Base-by-base conservation (phyloP, 2,329 filamentous ascomycete genomes). In the Diaporthe destruens region DNA sequence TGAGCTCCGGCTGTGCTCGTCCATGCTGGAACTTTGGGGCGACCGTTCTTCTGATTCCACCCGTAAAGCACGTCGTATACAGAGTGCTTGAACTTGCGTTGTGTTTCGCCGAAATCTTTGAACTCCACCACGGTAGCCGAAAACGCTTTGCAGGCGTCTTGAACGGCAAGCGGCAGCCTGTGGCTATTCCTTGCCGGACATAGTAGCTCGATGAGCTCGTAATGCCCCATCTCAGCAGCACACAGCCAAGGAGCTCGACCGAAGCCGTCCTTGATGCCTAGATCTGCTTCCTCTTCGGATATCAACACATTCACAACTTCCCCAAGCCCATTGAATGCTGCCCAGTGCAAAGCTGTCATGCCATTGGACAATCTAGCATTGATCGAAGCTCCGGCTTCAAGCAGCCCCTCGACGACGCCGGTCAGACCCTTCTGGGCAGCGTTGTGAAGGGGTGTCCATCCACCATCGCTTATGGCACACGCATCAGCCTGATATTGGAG, bases 101-200 rank as follows among this genome's bases (percentile, higher is more conserved):
- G 75, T 78, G 80, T 80, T 32, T 79, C 77, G 8, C 77, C 76
- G 61, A 83, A 83, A 49, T 81, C 76, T 34, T 82, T 86, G 77
- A 88, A 88, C 75, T 88, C 87, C n/a, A 88, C 86, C 36, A 88
- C 80, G 1, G 87, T 87, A 6, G 87, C 87, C 55, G 85, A 83
- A 74, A 88, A 88, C 1, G 81, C 82, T 67, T 84, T 79, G 75
- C 85, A 87, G 2, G 87, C 87, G 6, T 79, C 79, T 54, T 80
- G 80, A 3, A 85, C 85, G 59, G 83, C 79, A 2, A 80, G 77
- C 2, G 81, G 79, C 34, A 84, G 75, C 14, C 81, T 78, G 34
- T 78, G 47, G 14, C 79, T 80, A 6, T 81, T 79, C 18, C 78
- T 77, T 2, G 79, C 78, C 2, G 83, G 83, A 1, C 82, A 84